A percentile compares a stretch with the other conserved stretches of the same genome.
Evolutionary conservation across 345 rosid species (phyloP).

Genomic region (Isatis tinctoria): DNA sequence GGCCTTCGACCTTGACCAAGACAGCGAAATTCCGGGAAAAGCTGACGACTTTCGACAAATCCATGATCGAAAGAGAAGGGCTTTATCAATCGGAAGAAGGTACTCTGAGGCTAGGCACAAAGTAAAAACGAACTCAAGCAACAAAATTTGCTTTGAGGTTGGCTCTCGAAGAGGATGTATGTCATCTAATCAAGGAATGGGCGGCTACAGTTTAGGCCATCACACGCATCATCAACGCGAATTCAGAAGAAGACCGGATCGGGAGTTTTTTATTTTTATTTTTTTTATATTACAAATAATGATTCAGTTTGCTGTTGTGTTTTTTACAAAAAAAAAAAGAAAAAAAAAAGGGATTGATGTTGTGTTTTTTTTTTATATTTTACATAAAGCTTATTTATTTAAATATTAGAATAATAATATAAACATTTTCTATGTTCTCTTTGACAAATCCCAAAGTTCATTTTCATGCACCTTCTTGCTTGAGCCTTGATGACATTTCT

Average conservation of each 20-base stretch:
- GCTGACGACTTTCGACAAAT: constrained; percentile 46
- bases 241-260: background rate
- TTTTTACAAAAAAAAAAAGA: too few relatives aligned
- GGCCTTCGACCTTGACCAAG: constrained; percentile 81
- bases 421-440: too few relatives aligned
- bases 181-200: background rate
- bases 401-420: too few relatives aligned
- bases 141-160: background rate
- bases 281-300: too few relatives aligned
- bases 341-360: too few relatives aligned
- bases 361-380: too few relatives aligned
- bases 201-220: background rate
- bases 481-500: too few relatives aligned
- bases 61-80: constrained; percentile 39
- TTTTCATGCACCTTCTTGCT: too few relatives aligned
- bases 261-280: background rate
- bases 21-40: constrained; percentile 56
- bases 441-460: too few relatives aligned
- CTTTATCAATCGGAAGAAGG: background rate
- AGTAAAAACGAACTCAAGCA: background rate
- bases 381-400: too few relatives aligned
- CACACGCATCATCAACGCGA: background rate
- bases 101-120: background rate
- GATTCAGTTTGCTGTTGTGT: too few relatives aligned
- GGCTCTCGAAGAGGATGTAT: background rate